Conservation (phyloP, 805 yeast species). For the Hanseniaspora mollemarum region DNA sequence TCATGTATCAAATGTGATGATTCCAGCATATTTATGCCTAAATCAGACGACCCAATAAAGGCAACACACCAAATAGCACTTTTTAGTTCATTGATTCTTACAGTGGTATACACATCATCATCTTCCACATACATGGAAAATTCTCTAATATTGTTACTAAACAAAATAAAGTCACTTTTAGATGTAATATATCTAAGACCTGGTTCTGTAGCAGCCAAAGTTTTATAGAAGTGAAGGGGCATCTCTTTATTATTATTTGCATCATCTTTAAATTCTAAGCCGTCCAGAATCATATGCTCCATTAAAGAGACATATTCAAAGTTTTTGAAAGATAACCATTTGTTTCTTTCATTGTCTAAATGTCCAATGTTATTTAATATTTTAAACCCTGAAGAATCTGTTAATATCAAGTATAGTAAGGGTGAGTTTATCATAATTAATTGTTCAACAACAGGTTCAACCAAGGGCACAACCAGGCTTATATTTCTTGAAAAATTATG, state of each 20-base stretch:
- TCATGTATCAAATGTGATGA: conserved; percentile 41
- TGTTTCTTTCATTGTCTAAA: conserved; percentile 51
- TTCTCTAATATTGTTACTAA: conserved; percentile 30
- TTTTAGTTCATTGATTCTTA: conserved; percentile 42
- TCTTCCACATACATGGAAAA: conserved; percentile 26
- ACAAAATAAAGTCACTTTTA: conserved; percentile 36
- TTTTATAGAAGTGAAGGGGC: conserved; percentile 69
- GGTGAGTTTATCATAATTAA: conserved; percentile 43
- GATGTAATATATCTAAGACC: conserved; percentile 55
- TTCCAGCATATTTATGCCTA: conserved; percentile 55
- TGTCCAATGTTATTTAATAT: conserved; percentile 49
- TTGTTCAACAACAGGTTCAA: conserved; percentile 29
- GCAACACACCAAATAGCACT: conserved; percentile 84
- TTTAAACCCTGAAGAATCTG: conserved; percentile 57
- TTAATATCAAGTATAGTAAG: conserved; percentile 50
- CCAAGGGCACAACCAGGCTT: not conserved
- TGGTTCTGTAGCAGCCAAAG: conserved; percentile 65
- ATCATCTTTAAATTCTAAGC: conserved; percentile 4
- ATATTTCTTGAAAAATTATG: conserved; percentile 19
- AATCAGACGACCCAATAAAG: conserved; percentile 58
- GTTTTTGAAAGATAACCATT: conserved; percentile 48
- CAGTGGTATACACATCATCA: conserved; percentile 21
- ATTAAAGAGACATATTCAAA: conserved; percentile 38
- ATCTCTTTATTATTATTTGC: conserved; percentile 20
- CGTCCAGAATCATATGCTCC: conserved; percentile 27